Evolutionary conservation across 2,329 filamentous ascomycete genomes (phyloP).

Genomic region (Ophiostoma triangulosporum): DNA sequence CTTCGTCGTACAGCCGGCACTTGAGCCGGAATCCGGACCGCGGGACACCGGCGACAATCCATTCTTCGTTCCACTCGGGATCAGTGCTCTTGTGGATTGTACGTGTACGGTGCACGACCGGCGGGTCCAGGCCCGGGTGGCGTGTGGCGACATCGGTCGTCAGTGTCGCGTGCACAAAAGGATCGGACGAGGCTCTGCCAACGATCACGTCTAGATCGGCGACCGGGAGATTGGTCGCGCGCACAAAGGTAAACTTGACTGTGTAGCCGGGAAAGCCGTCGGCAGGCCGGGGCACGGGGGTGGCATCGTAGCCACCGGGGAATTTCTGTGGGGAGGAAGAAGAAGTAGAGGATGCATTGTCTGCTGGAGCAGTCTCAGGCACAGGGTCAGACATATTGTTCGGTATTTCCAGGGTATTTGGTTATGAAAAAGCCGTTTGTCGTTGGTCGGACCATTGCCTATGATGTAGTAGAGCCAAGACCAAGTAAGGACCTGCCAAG

Average conservation of each 20-base stretch:
- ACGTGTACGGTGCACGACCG: constrained; percentile 57
- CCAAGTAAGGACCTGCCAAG: background rate
- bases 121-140: constrained; percentile 69
- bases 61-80: constrained; percentile 71
- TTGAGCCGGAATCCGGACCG: constrained; percentile 61
- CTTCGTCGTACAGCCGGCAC: constrained; percentile 80
- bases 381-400: background rate
- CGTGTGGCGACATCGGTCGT: constrained; percentile 54
- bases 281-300: constrained; percentile 50
- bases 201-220: constrained; percentile 46
- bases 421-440: too few species aligned
- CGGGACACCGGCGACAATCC: constrained; percentile 81
- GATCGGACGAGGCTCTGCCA: constrained; percentile 64
- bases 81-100: constrained; percentile 61
- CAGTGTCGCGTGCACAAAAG: constrained; percentile 67
- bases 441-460: background rate
- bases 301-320: constrained; percentile 25
- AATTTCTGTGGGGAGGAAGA: constrained; percentile 2
- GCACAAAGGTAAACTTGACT: constrained; percentile 70
- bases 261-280: constrained; percentile 61
- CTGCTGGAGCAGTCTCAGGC: background rate
- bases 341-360: background rate
- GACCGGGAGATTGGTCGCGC: constrained; percentile 66
- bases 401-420: too few species aligned
- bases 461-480: background rate